A percentile compares a stretch with the other conserved stretches of the same genome.
Conservation (phyloP, 148 eudicot genomes). For the Amaranthus palmeri region DNA sequence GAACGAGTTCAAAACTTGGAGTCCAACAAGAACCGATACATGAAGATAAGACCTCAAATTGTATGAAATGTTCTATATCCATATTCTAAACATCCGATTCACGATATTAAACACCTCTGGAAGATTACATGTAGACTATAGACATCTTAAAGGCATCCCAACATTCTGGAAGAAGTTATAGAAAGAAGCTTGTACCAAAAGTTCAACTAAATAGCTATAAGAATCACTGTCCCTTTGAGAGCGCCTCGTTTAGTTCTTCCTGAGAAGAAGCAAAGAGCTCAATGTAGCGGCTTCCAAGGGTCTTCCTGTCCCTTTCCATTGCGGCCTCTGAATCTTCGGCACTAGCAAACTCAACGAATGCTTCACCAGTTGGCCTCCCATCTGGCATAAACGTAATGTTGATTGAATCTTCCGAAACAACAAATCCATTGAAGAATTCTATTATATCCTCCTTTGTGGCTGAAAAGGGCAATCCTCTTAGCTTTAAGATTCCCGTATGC, state of each 20-base stretch:
- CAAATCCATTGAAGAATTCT: conserved; percentile 74
- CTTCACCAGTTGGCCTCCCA: conserved; percentile 91
- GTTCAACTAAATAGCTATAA: neutral
- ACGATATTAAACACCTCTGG: neutral
- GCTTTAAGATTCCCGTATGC: conserved; percentile 51
- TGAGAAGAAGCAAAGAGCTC: conserved; percentile 74
- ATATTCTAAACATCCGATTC: neutral
- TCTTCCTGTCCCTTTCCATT: conserved; percentile 85
- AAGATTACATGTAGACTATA: neutral
- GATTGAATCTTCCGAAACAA: conserved; percentile 62
- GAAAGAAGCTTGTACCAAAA: neutral
- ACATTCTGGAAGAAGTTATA: neutral
- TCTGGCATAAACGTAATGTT: conserved; percentile 50
- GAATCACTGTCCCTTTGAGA: conserved; percentile 52
- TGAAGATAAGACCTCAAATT: neutral
- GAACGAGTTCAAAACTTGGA: neutral
- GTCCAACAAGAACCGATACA: conserved; percentile 11
- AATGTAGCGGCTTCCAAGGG: conserved; percentile 90
- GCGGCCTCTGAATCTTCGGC: conserved; percentile 81
- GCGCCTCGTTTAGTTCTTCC: conserved; percentile 70
- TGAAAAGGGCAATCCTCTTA: conserved; percentile 97
- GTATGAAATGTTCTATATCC: neutral
- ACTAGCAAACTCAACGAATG: conserved; percentile 75
- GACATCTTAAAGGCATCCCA: neutral
- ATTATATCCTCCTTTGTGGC: conserved; percentile 84